phyloP scores from a whole-genome alignment of 169 alveolate genomes.

The Eimeria sp. region DNA sequence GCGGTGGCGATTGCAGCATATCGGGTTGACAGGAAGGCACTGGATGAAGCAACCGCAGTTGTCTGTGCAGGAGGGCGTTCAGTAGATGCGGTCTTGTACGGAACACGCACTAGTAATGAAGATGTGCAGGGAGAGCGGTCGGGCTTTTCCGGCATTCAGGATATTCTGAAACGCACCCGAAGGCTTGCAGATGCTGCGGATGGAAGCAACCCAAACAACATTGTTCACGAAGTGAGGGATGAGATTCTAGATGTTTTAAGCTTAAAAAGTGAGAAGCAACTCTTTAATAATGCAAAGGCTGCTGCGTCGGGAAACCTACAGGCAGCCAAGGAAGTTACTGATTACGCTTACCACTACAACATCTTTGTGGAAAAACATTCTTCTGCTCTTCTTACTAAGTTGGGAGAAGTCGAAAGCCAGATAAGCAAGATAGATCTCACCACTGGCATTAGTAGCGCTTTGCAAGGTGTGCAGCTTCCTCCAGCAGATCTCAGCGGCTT shows the following conservation, averaged over 20 bases:
- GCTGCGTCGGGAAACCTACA: background rate
- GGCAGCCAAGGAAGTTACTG: background rate
- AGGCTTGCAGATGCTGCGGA: constrained; percentile 8
- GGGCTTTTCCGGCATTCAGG: background rate
- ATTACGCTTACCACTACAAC: background rate
- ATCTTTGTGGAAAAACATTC: constrained; percentile 9
- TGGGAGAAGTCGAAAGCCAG: background rate
- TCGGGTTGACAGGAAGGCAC: constrained; percentile 21
- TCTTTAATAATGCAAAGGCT: background rate
- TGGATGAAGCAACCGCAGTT: constrained; percentile 49
- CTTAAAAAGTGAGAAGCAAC: background rate
- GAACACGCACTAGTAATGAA: constrained; percentile 12
- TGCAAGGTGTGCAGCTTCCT: background rate
- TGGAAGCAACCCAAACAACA: constrained; percentile 1
- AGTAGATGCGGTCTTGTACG: constrained; percentile 26
- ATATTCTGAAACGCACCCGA: background rate
- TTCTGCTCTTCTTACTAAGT: background rate
- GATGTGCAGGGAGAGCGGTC: background rate
- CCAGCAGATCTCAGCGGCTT: constrained; percentile 14
- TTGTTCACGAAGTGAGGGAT: constrained; percentile 15
- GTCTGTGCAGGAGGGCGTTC: constrained; percentile 59
- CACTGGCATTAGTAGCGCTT: background rate
- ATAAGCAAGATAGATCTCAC: background rate
- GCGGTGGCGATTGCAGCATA: constrained; percentile 28
- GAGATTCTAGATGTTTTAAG: background rate